Conservation (phyloP, 352 stramenopile species). For the Blastocystis sp. region DNA sequence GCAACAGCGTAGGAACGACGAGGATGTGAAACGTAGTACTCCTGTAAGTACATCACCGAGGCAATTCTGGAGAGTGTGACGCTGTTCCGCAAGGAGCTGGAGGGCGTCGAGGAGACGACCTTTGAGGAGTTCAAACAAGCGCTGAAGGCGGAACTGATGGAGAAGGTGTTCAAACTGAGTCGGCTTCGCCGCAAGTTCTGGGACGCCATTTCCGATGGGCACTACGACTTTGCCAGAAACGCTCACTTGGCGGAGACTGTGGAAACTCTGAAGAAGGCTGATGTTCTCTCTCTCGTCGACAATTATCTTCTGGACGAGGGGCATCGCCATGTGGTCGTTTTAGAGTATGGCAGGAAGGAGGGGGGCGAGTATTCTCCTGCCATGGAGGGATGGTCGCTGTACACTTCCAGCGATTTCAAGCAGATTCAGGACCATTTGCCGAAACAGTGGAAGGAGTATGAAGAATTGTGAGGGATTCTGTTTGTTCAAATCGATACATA, state of each 20-base stretch:
- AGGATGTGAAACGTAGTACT: neutral
- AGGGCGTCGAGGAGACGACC: neutral
- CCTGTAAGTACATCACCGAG: conserved; percentile 1
- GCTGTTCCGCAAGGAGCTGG: neutral
- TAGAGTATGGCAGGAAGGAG: conserved; percentile 18
- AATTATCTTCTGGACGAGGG: neutral
- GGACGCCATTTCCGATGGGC: neutral
- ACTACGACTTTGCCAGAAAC: neutral
- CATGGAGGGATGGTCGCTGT: neutral
- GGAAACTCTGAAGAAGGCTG: neutral
- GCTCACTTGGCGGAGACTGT: neutral
- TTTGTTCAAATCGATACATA: too few relatives aligned
- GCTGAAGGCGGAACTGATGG: neutral
- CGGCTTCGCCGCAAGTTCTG: neutral
- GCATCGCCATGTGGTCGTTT: neutral
- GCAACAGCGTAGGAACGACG: neutral
- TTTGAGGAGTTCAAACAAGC: conserved; percentile 7
- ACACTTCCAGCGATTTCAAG: neutral
- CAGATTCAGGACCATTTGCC: neutral
- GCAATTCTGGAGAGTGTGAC: conserved; percentile 2
- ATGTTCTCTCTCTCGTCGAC: neutral
- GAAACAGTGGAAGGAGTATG: conserved; percentile 29
- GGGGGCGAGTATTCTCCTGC: neutral
- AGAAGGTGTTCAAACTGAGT: neutral
- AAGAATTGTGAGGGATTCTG: neutral